Evolutionary conservation across 495 filamentous ascomycete genomes (phyloP).

Genomic region (Neurospora hispaniola): DNA sequence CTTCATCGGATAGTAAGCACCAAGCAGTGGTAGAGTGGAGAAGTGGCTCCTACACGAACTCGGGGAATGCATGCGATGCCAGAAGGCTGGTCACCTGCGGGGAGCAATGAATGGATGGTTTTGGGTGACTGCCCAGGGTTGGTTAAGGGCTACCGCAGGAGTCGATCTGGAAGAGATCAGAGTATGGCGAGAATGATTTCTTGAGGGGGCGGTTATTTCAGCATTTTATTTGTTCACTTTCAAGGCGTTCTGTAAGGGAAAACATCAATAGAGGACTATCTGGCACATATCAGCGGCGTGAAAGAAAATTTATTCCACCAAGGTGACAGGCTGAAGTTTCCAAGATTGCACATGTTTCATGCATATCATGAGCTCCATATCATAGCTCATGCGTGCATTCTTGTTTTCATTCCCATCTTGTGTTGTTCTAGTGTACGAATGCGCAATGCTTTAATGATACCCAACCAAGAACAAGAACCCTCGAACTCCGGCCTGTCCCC

Average conservation of each 20-base stretch:
- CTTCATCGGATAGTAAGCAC: not conserved
- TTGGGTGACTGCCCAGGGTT: not conserved
- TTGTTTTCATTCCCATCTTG: not conserved
- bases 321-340: not conserved
- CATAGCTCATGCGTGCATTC: not conserved
- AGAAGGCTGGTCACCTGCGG: not conserved
- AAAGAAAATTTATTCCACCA: not conserved
- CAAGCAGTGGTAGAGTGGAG: not conserved
- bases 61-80: not conserved
- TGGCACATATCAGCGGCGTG: not conserved
- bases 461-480: not conserved
- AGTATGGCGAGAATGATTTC: not conserved
- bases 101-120: not conserved
- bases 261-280: not conserved
- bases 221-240: not conserved
- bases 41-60: not conserved
- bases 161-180: not conserved
- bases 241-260: slow-evolving; percentile 1
- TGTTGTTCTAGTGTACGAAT: not conserved
- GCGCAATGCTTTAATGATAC: not conserved
- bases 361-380: not conserved
- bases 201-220: not conserved
- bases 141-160: not conserved
- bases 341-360: not conserved
- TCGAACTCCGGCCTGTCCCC: not conserved